Conservation (phyloP, 495 filamentous ascomycete species). For the Tirmania nivea region DNA sequence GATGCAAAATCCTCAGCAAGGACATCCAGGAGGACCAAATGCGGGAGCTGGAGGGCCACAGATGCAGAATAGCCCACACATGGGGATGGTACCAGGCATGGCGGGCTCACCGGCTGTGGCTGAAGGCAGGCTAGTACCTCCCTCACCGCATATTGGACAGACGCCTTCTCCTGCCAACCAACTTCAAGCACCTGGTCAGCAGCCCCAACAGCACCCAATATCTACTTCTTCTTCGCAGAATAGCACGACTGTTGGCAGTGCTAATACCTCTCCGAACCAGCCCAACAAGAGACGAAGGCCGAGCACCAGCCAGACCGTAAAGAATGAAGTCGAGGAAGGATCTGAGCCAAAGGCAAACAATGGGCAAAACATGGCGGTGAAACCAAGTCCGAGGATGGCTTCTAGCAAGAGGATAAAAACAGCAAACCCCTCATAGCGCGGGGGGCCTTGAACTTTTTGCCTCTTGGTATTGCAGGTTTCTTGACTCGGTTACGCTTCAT, state of each 20-base stretch:
- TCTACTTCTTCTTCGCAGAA: constrained; percentile 21
- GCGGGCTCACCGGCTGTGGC: constrained; percentile 16
- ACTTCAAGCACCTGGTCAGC: constrained; percentile 21
- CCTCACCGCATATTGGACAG: constrained; percentile 16
- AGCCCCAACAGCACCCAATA: constrained; percentile 20
- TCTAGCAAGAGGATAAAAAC: constrained; percentile 30
- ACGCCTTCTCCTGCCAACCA: constrained; percentile 20
- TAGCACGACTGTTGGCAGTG: constrained; percentile 26
- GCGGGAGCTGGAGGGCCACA: constrained; percentile 8
- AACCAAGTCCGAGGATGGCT: constrained; percentile 29
- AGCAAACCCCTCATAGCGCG: constrained; percentile 2
- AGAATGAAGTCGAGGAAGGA: constrained; percentile 32
- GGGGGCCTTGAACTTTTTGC: neutral
- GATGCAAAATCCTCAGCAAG: constrained; percentile 9
- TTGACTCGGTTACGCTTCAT: neutral
- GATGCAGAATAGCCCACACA: constrained; percentile 11
- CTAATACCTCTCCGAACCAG: constrained; percentile 47
- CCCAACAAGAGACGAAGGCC: constrained; percentile 35
- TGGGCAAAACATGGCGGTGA: constrained; percentile 31
- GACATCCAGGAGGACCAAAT: constrained; percentile 10
- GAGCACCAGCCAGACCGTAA: constrained; percentile 32
- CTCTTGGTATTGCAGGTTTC: neutral
- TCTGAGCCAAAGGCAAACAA: constrained; percentile 1
- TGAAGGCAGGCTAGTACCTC: constrained; percentile 17
- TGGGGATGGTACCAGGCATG: constrained; percentile 11